Base-by-base conservation (phyloP, 2,329 filamentous ascomycete genomes). In the Pseudocercospora ulei region DNA sequence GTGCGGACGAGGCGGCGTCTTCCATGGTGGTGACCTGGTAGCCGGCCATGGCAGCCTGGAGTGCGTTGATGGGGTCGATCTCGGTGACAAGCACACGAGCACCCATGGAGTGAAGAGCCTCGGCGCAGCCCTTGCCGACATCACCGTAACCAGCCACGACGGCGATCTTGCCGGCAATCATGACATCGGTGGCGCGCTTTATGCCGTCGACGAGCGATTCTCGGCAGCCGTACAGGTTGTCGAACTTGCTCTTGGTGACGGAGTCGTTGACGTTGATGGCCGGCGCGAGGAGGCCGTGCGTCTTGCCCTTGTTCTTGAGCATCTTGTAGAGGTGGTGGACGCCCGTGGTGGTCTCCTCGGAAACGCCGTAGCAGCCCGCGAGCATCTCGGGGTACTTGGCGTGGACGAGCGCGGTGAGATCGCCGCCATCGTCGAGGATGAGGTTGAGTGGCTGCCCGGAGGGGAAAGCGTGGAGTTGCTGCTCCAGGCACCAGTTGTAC, bases 191-290 rank as follows among this genome's bases (percentile, higher is more conserved):
- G 59, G 90, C 88, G 73, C 88, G 88, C 83, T 96, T 98, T 80
- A 98, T 96, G 67, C 90, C 90, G 67, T 98, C 90, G 61, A 98
- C 80, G 59, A 98, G 82, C 51, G 88, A 95, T 75, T 96, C 90
- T 65, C 86, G 81, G 85, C 90, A 96, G 63, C 90, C 88, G 78
- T 96, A 98, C 54, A 96, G 73, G 80, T 98, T 98, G 78, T 96
- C 90, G 67, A 98, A 98, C 78, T 98, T 98, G 71, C 86, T 94
- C 81, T 96, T 98, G 69, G 90, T 98, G 64, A 98, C 88, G 44
- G 82, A 87, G 79, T 98, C 88, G 74, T 98, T 96, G 76, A 98
- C 88, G 70, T 98, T 98, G 80, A 96, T 85, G 68, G 88, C 76
- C 55, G 90, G 90, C 54, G 94, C 83, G 49, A 94, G 80, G 52